Conservation (phyloP, 176 grass and related monocot genomes). For the Triticum timopheevii region DNA sequence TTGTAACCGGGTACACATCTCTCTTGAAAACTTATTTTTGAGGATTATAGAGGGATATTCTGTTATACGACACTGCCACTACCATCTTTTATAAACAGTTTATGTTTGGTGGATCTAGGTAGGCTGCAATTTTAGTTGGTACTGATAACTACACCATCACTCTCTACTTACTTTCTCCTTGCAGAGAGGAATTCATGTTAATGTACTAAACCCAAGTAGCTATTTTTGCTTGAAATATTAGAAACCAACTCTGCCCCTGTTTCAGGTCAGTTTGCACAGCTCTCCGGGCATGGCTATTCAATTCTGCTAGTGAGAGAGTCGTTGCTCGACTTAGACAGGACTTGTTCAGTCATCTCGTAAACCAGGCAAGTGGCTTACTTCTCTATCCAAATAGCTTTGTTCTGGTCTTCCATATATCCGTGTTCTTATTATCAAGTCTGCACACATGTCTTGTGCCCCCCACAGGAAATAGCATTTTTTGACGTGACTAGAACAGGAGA, state of each 20-base stretch:
- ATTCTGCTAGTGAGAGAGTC: constrained; percentile 90
- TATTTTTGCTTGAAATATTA: constrained; percentile 21
- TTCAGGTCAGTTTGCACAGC: constrained; percentile 90
- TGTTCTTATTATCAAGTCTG: background rate
- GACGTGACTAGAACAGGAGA: constrained; percentile 96
- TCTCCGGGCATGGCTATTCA: constrained; percentile 91
- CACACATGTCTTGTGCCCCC: constrained; percentile 17
- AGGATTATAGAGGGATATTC: constrained; percentile 4
- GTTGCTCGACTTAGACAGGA: constrained; percentile 96
- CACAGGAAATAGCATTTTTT: constrained; percentile 96
- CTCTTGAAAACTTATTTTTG: constrained; percentile 24
- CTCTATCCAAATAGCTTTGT: background rate
- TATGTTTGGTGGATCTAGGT: constrained; percentile 19
- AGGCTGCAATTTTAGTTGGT: background rate
- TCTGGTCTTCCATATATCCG: background rate
- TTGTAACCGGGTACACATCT: constrained; percentile 65
- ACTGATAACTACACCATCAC: background rate
- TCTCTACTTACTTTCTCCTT: background rate
- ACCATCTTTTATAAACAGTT: background rate
- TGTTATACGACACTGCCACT: background rate
- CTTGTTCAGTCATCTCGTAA: constrained; percentile 93
- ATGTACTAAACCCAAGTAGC: background rate
- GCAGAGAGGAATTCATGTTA: constrained; percentile 1
- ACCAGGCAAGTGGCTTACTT: constrained; percentile 46
- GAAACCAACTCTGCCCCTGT: constrained; percentile 28